These are phyloP conservation scores for Suillus lakei DNA, from an alignment of 768 basidiomycete species.

Conservation along the genomic window DNA sequence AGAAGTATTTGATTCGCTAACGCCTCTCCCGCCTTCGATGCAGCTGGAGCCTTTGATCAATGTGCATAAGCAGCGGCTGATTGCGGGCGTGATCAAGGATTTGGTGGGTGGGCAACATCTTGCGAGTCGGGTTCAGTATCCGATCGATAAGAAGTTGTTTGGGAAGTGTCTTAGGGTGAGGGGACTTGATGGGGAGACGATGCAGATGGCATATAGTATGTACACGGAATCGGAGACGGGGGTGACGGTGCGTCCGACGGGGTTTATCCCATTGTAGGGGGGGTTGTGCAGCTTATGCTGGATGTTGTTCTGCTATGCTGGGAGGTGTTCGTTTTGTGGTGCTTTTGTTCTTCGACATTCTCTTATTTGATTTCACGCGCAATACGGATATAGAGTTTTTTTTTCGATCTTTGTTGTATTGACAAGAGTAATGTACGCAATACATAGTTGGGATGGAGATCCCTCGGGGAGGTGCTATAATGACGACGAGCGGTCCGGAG, in stretches of 20 bases:
- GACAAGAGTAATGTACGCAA: neutral
- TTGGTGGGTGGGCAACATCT: slow-evolving; percentile 85
- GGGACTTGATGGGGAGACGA: slow-evolving; percentile 59
- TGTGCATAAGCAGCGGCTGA: slow-evolving; percentile 85
- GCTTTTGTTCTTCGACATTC: neutral
- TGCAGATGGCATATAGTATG: slow-evolving; percentile 52
- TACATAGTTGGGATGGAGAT: neutral
- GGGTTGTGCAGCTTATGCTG: neutral
- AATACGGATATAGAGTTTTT: neutral
- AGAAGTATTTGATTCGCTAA: slow-evolving; percentile 76
- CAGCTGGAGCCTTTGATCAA: slow-evolving; percentile 86
- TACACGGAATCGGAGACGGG: slow-evolving; percentile 31
- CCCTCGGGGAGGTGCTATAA: neutral
- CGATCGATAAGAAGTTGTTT: slow-evolving; percentile 76
- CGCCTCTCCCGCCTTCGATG: slow-evolving; percentile 75
- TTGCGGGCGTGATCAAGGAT: slow-evolving; percentile 80
- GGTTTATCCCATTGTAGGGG: slow-evolving; percentile 26
- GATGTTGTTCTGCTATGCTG: neutral
- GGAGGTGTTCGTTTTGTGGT: neutral
- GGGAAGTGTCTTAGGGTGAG: slow-evolving; percentile 75
- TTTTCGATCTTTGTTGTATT: slow-evolving; percentile 6
- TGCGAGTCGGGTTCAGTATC: slow-evolving; percentile 71
- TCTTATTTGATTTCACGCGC: slow-evolving; percentile 5
- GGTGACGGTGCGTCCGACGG: slow-evolving; percentile 16
- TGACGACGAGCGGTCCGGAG: neutral